Conservation (phyloP, 2,329 filamentous ascomycete species). For the Alternaria postmessia region DNA sequence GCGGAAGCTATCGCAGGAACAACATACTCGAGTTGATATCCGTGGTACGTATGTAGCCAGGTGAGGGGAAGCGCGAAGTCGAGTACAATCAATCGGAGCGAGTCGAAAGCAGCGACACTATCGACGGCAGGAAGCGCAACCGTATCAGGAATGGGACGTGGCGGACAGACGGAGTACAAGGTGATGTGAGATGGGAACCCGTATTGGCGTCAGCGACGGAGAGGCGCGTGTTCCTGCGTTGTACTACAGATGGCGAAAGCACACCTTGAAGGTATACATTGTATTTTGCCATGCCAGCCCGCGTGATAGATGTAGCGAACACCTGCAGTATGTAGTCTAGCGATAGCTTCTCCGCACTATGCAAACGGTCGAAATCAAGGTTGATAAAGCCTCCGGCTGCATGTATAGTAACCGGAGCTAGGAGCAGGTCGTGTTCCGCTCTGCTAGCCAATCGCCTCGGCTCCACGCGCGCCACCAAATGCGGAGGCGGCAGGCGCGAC, state of each 20-base stretch:
- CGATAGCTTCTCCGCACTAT: not conserved
- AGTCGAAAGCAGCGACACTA: not conserved
- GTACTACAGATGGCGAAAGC: not conserved
- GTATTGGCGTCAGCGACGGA: not conserved
- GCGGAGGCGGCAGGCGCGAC: conserved; percentile 30
- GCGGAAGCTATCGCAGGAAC: not conserved
- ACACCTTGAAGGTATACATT: not conserved
- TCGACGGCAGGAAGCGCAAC: not conserved
- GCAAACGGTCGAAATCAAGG: not conserved
- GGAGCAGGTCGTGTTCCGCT: conserved; percentile 18
- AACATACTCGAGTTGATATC: not conserved
- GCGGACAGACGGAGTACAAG: not conserved
- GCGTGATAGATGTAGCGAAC: not conserved
- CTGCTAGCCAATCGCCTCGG: conserved; percentile 18
- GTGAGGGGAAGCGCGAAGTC: not conserved
- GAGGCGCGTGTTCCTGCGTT: not conserved
- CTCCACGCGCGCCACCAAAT: conserved; percentile 23
- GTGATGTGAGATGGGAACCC: not conserved
- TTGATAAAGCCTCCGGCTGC: not conserved
- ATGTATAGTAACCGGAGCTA: conserved; percentile 12
- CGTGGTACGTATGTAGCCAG: too few species aligned
- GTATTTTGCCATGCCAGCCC: not conserved
- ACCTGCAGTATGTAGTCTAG: not conserved
- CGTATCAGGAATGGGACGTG: not conserved
- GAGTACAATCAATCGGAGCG: not conserved